Percentiles rank a stretch among this genome's conserved stretches.
Evolutionary conservation across 148 eudicot species (phyloP).

Genomic region (Camellia lanceoleosa): DNA sequence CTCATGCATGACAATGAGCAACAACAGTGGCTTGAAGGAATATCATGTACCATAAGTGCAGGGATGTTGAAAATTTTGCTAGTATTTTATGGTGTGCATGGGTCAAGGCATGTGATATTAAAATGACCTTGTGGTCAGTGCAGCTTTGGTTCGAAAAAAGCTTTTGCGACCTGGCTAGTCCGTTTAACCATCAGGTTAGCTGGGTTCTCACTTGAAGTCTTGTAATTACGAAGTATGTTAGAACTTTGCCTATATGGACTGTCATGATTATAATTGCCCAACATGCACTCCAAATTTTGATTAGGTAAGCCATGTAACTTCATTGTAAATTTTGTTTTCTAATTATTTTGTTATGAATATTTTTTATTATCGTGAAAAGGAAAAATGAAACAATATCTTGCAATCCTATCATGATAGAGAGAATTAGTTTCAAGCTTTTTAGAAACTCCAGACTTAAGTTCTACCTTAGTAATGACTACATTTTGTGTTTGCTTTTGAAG

Average conservation of each 20-base stretch:
- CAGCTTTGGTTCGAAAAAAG: neutral
- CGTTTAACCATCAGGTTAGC: too few species aligned
- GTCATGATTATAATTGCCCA: neutral
- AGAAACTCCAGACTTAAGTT: too few species aligned
- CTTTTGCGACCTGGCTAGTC: neutral
- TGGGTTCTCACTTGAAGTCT: neutral
- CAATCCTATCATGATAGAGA: too few species aligned
- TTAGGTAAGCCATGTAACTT: neutral
- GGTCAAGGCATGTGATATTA: conserved; percentile 1
- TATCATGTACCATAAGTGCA: neutral
- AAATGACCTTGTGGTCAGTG: neutral
- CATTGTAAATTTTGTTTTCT: neutral
- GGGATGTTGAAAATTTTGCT: neutral
- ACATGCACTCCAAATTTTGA: neutral
- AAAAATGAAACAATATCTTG: neutral
- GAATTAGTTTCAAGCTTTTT: too few species aligned
- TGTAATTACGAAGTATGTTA: neutral
- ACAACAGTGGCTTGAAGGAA: neutral
- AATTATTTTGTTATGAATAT: neutral
- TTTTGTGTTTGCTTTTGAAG: too few species aligned
- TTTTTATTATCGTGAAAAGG: neutral
- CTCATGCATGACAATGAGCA: neutral
- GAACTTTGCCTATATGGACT: neutral
- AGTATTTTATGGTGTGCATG: neutral
- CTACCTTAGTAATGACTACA: too few species aligned